These are phyloP conservation scores for Pelargonium cotyledonis DNA, from an alignment of 441 rosid genomes.

Conservation along the genomic window DNA sequence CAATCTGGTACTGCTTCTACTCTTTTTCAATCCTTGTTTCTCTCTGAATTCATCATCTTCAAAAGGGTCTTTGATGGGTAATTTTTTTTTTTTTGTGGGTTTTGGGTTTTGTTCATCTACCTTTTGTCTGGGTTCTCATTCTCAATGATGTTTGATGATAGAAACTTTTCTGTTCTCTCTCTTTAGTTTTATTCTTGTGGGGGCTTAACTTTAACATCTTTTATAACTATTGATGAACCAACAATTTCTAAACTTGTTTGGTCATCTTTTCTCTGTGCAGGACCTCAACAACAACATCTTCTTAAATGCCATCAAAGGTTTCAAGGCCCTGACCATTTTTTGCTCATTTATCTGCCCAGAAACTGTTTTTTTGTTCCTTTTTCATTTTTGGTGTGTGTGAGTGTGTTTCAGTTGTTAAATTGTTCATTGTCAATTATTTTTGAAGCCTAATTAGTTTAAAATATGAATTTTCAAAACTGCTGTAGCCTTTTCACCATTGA, in stretches of 20 bases:
- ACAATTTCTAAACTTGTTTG: neutral
- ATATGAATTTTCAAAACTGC: constrained; percentile 1
- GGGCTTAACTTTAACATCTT: neutral
- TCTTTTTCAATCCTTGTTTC: neutral
- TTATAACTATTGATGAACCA: neutral
- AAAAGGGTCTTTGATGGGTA: neutral
- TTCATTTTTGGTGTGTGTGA: neutral
- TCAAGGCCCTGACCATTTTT: neutral
- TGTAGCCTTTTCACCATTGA: constrained; percentile 84
- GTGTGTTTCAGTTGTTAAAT: no score
- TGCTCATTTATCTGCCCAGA: no score
- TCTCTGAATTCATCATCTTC: constrained; percentile 1
- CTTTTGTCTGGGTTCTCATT: no score
- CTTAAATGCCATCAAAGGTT: constrained; percentile 74
- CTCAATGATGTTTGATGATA: neutral
- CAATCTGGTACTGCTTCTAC: constrained; percentile 43
- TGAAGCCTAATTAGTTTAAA: neutral
- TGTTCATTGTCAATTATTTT: no score
- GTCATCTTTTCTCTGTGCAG: constrained; percentile 31
- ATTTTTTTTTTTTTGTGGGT: neutral
- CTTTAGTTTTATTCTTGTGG: neutral
- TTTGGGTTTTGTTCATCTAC: neutral
- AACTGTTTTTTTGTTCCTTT: neutral
- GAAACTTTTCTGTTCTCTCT: neutral
- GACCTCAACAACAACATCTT: constrained; percentile 56